Base-by-base conservation (phyloP, 2,329 filamentous ascomycete genomes). In the Chaetomiaceae sp. region DNA sequence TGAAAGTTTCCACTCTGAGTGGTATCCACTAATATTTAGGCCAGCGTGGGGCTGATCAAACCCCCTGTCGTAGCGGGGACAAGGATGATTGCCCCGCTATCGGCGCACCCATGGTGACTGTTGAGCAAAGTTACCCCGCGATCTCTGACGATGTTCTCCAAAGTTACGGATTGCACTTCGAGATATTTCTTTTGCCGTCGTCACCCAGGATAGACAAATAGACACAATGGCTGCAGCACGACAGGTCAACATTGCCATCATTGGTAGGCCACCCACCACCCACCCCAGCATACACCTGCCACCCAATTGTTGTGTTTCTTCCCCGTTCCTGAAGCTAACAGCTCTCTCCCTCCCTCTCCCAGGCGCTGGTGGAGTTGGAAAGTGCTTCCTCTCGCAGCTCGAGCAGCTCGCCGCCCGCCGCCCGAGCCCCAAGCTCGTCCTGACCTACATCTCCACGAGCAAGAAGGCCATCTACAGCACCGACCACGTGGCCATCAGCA, bases 311-410 rank as follows among this genome's bases (percentile, higher is more conserved):
- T n/a, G n/a, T n/a, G n/a, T n/a, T 12, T 20, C 23, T 19, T 14
- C n/a, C 16, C 20, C n/a, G n/a, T n/a, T n/a, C n/a, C n/a, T n/a
- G 10, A 17, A 35, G 34, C 47, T 51, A 16, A 58, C 53, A 50
- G 5, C 27, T 1, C 5, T 8, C 16, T 16, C n/a, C n/a, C n/a
- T n/a, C 10, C 9, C 33, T 37, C 23, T 16, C 60, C 58, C 64
- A 95, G 91, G 93, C 65, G 87, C 87, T 62, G 93, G 93, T 61
- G 92, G 92, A 58, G 93, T 97, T 55, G 93, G 93, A 64, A 91
- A 91, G 70, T 83, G 82, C 72, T 96, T 97, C 76, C 81, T 97
- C 57, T 76, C 77, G 60, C 93, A 97, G 71, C 82, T 97, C 52
- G 75, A 85, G 58, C 66, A 73, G 54, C 79, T 93, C 54, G 76